Evolutionary conservation across 176 grass and related monocot genomes (phyloP).

Genomic region (Lolium perenne): DNA sequence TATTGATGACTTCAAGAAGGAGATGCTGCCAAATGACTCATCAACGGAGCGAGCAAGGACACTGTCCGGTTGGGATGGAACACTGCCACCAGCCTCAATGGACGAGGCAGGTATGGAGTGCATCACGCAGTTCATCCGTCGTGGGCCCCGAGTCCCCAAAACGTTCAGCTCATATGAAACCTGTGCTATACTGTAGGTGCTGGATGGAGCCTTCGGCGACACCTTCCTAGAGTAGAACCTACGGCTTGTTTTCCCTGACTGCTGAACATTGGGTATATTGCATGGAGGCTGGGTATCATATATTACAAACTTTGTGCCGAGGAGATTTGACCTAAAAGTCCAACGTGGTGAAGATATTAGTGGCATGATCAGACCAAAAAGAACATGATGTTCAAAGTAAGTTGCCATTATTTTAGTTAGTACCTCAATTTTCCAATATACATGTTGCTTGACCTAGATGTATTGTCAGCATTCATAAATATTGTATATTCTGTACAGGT

Average conservation of each 20-base stretch:
- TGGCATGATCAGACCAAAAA: neutral
- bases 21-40: constrained; percentile 81
- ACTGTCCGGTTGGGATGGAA: constrained; percentile 59
- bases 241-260: constrained; percentile 59
- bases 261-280: constrained; percentile 48
- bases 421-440: constrained; percentile 94
- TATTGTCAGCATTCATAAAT: constrained; percentile 72
- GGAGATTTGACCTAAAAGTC: constrained; percentile 82
- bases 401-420: constrained; percentile 8
- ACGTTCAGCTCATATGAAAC: constrained; percentile 92
- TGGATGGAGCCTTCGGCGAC: constrained; percentile 61
- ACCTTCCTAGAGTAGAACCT: constrained; percentile 82
- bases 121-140: constrained; percentile 91
- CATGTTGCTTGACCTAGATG: constrained; percentile 78
- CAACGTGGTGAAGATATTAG: constrained; percentile 38
- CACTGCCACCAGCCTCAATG: constrained; percentile 68
- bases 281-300: constrained; percentile 79
- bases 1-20: constrained; percentile 62
- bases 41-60: constrained; percentile 51
- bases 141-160: constrained; percentile 79
- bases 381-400: constrained; percentile 17
- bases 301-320: constrained; percentile 87
- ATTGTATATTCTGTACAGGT: constrained; percentile 95
- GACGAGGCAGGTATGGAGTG: constrained; percentile 78
- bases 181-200: constrained; percentile 73